Evolutionary conservation across 768 basidiomycete genomes (phyloP), one percentile per base, ranked within the genome.

Genomic region (Baorangia bicolor): DNA sequence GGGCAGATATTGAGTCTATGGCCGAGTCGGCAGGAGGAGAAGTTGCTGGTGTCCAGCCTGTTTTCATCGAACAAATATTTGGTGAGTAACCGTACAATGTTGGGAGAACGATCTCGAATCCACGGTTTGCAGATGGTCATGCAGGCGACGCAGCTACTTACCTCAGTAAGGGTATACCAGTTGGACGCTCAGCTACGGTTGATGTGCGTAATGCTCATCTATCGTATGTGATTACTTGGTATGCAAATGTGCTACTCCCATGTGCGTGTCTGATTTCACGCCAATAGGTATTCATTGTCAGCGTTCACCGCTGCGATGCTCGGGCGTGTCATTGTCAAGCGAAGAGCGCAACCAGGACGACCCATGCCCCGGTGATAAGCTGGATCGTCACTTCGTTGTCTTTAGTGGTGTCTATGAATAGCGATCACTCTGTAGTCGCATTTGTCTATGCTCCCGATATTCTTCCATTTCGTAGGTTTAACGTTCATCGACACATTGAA

Each of bases 181-280:
- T 98, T 43, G 97, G 96, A 39, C 84, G 93, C 47, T 72, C 87
- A 23, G 83, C 93, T 4, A 83, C 83, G 2, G 85, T 98, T 25
- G 93, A 98, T 64, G 75, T 99, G 42, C 81, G 97, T 45, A 99
- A 99, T 71, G 84, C 92, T 35, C 97, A 99, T 74, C 79, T 92
- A 8, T 94, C 93, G 12, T 99, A 99, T 73, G 92, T 97, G 5
- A 82, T 90, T 14, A 99, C 95, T 12, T 99, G 97, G 97, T 94
- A 67, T 34, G 80, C 66, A 34, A 53, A 34, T 37, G 5, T 53
- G 43, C 50, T 31, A 14, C 23, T 38, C 14, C 42, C 31, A 33
- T 41, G 41, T 40, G 39, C 57, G 23, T 51, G 20, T 48, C 58
- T 69, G 28, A 70, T 33, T 37, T 53, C 31, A 16, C 14, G 16